Percentiles rank a stretch among this genome's conserved stretches.
phyloP scores from a whole-genome alignment of 768 basidiomycete genomes.

The Hygrocybe punicea region DNA sequence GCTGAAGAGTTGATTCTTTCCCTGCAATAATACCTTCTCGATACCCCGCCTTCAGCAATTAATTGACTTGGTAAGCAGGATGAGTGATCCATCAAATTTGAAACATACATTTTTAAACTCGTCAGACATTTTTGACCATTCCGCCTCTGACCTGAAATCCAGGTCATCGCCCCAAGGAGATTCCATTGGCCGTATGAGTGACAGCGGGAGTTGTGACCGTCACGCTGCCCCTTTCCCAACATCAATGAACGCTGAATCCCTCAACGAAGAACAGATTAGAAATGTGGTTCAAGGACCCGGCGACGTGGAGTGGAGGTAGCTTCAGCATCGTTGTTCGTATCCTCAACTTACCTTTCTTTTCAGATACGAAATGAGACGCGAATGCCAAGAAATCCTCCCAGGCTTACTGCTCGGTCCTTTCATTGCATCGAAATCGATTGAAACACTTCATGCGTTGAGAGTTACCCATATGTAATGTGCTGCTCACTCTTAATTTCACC shows the following conservation, averaged over 20 bases:
- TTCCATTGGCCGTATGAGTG: too few species aligned
- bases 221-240: not conserved
- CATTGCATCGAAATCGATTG: conserved; percentile 79
- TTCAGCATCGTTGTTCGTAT: conserved; percentile 7
- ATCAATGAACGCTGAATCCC: conserved; percentile 11
- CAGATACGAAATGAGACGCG: conserved; percentile 94
- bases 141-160: conserved; percentile 39
- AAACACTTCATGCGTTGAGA: conserved; percentile 57
- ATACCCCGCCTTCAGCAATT: conserved; percentile 82
- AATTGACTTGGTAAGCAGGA: not conserved
- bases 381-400: conserved; percentile 88
- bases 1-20: conserved; percentile 81
- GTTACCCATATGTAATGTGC: conserved; percentile 76
- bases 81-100: not conserved
- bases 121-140: conserved; percentile 66
- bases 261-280: conserved; percentile 46
- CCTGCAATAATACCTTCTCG: conserved; percentile 95
- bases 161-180: conserved; percentile 55
- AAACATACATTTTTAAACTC: conserved; percentile 66
- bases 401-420: conserved; percentile 83
- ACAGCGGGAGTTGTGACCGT: too few species aligned
- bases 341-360: not conserved
- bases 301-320: conserved; percentile 81
- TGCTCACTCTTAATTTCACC: conserved; percentile 12
- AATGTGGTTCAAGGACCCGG: conserved; percentile 73